Base-by-base conservation (phyloP, 305 asterid species). In the Caryopteris hybrid region DNA sequence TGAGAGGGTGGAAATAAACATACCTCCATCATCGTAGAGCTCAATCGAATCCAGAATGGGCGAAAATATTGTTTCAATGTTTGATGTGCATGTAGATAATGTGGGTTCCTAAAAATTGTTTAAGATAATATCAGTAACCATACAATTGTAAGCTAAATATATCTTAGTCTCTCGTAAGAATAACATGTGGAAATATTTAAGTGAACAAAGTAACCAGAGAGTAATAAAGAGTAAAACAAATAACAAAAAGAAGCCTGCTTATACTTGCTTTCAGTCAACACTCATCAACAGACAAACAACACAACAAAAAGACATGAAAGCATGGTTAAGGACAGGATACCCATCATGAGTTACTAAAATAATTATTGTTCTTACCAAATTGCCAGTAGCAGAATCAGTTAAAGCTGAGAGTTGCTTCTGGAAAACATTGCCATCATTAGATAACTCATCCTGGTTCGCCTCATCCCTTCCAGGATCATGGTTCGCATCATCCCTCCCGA, bases 1-100 rank as follows among this genome's bases (percentile, higher is more conserved):
- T 25, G 10, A 43, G 45, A 60, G 68, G 16, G 13, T 14, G 16
- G 8, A 47, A 27, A 17, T 61, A 66, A 33, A 27, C 76, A 52
- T 74, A 90, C 99, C 99, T 83, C 78, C 88, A 71, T 70, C 72
- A 59, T 58, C 59, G 74, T 64, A 77, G 62, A 70, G 63, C 66
- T 81, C 87, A 36, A 81, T 79, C 8, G 95, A 86, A 71, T 90
- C 95, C 75, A 85, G 73, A 72, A 84, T 83, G 18, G 96, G 93
- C 25, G 97, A 92, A 75, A 92, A 92, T 65, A 90, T 88, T 17
- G 95, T 84, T 65, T 83, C 93, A 17, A 77, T 61, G 80, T 87
- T 83, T 76, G 95, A 74, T 16, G 88, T n/a, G 81, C 88, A 83
- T 43, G 82, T 69, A 62, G 84, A 76, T 68, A 79, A 33, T 41